Percentiles rank a stretch among this genome's conserved stretches.
Evolutionary conservation across 441 rosid genomes (phyloP).

Genomic region (Populus hybrid): DNA sequence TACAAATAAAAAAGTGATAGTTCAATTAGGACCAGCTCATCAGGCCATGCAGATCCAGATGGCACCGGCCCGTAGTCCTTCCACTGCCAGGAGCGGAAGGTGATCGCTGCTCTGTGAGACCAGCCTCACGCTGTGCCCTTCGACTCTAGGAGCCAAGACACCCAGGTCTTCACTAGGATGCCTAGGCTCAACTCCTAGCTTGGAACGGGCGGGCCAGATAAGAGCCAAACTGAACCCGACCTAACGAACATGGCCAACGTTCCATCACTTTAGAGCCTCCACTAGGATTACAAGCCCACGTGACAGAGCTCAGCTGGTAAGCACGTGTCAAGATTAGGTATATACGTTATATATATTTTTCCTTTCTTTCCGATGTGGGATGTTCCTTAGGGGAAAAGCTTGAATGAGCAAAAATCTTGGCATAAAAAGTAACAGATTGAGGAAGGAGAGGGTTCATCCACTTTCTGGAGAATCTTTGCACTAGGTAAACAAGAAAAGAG

Average conservation of each 20-base stretch:
- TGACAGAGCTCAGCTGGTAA: background rate
- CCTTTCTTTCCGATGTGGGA: background rate
- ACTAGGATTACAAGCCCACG: too few species aligned
- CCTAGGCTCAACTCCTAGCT: background rate
- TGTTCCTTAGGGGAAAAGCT: too few species aligned
- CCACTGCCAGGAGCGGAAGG: too few species aligned
- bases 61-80: too few species aligned
- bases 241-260: fast-evolving
- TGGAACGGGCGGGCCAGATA: background rate
- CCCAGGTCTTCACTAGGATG: background rate
- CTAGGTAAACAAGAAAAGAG: background rate
- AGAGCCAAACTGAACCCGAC: fast-evolving
- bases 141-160: background rate
- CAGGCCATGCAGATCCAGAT: too few species aligned
- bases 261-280: background rate
- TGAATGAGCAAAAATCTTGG: background rate
- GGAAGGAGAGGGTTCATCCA: background rate
- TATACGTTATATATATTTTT: fast-evolving
- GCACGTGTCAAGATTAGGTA: fast-evolving
- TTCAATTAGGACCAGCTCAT: too few species aligned
- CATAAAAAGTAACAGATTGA: background rate
- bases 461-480: background rate
- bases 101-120: too few species aligned
- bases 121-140: too few species aligned
- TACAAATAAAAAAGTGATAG: background rate